A percentile compares a stretch with the other conserved stretches of the same genome.
Evolutionary conservation across 192 early-diverging fungal species (phyloP).

Genomic region (Dissophora ornata): DNA sequence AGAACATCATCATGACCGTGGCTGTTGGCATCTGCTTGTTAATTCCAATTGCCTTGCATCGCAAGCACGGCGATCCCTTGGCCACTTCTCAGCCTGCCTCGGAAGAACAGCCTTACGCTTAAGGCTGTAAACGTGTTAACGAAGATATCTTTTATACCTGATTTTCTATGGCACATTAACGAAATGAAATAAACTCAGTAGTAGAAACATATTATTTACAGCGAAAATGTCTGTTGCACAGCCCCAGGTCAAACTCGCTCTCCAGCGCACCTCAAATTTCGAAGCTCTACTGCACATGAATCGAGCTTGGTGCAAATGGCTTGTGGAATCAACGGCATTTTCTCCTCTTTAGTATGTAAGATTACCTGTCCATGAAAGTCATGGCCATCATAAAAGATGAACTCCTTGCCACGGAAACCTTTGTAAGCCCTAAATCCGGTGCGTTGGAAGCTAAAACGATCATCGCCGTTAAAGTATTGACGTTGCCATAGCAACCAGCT

Average conservation of each 20-base stretch:
- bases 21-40: constrained; percentile 35
- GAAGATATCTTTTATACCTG: too few species aligned
- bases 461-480: too few species aligned
- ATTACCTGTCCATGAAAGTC: constrained; percentile 7
- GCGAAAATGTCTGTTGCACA: too few species aligned
- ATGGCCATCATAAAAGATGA: constrained; percentile 24
- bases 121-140: too few species aligned
- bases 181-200: too few species aligned
- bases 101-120: constrained; percentile 32
- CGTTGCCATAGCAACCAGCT: too few species aligned
- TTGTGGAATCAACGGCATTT: neutral
- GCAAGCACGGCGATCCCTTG: constrained; percentile 26
- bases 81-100: constrained; percentile 15
- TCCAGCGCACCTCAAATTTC: too few species aligned
- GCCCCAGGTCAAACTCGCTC: too few species aligned
- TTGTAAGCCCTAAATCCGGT: constrained; percentile 4
- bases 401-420: constrained; percentile 19
- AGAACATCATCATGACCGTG: constrained; percentile 54
- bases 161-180: too few species aligned
- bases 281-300: too few species aligned
- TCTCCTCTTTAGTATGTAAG: constrained; percentile 1
- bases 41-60: constrained; percentile 39
- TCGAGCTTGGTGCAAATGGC: constrained; percentile 20
- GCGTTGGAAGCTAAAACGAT: constrained; percentile 18
- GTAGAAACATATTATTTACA: too few species aligned